A percentile compares a stretch with the other conserved stretches of the same genome.
These are phyloP conservation scores for Neocatenulostroma microsporum DNA, from an alignment of 2,329 filamentous ascomycete genomes.

Conservation along the genomic window DNA sequence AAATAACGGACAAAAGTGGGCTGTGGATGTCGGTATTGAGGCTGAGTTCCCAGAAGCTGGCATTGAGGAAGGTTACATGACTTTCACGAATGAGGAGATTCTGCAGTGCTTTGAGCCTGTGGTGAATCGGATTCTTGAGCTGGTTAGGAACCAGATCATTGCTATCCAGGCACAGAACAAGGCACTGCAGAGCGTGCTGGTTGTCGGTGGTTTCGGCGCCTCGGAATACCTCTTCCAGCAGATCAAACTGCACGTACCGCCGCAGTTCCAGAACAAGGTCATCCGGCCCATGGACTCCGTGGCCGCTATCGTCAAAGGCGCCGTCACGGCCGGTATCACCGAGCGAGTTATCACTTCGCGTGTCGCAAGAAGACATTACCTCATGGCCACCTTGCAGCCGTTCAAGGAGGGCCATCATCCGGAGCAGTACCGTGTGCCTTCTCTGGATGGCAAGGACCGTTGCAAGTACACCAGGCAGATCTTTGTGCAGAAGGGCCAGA, in stretches of 20 bases:
- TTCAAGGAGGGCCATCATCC: conserved; percentile 99
- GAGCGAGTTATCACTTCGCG: conserved; percentile 95
- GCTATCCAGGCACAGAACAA: conserved; percentile 97
- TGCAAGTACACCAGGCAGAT: conserved; percentile 99
- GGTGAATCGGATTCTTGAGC: conserved; percentile 90
- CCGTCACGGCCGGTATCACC: conserved; percentile 94
- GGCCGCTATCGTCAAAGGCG: conserved; percentile 95
- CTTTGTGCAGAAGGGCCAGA: conserved; percentile 96
- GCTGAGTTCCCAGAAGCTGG: conserved; percentile 95
- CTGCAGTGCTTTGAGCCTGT: conserved; percentile 98
- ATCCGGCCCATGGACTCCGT: conserved; percentile 98
- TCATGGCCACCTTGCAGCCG: conserved; percentile 96
- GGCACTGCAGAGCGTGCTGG: conserved; percentile 83
- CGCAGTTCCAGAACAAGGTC: conserved; percentile 97
- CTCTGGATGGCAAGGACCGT: conserved; percentile 89
- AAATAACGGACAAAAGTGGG: conserved; percentile 99
- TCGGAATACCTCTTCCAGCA: conserved; percentile 99
- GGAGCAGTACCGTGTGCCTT: conserved; percentile 94
- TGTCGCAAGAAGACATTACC: conserved; percentile 93
- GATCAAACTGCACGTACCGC: conserved; percentile 96
- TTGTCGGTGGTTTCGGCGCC: conserved; percentile 95
- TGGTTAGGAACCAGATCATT: conserved; percentile 97
- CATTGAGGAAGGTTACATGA: conserved; percentile 99
- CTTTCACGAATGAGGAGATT: conserved; percentile 98
- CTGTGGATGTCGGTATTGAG: conserved; percentile 93